Conservation (phyloP, 2,329 filamentous ascomycete genomes). For the Helotiales sp. region DNA sequence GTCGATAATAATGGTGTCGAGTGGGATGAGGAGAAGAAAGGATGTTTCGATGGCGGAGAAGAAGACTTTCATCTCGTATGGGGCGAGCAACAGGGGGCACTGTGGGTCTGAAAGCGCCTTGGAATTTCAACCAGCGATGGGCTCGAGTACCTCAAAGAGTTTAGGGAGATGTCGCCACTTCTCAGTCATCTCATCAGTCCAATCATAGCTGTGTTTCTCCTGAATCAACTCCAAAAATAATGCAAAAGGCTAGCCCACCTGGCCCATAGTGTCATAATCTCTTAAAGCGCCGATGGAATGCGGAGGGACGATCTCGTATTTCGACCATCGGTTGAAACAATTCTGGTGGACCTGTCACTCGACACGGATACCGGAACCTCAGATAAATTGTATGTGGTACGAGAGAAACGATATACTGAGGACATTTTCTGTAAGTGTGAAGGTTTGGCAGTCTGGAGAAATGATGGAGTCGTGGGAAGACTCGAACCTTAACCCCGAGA, state of each 20-base stretch:
- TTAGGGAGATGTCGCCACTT: neutral
- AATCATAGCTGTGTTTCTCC: neutral
- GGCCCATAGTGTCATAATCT: neutral
- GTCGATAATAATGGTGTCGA: neutral
- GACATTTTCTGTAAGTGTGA: neutral
- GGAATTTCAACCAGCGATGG: neutral
- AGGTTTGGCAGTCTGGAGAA: neutral
- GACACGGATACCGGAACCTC: neutral
- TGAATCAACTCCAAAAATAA: slow-evolving; percentile 4
- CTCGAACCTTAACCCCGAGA: neutral
- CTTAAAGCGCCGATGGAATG: slow-evolving; percentile 6
- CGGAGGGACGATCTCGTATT: slow-evolving; percentile 10
- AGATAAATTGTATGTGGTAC: neutral
- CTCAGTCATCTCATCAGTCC: neutral
- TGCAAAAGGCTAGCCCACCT: neutral
- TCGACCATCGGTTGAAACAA: neutral
- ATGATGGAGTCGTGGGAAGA: neutral
- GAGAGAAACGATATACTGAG: neutral
- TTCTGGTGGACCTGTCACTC: neutral
- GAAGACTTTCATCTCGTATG: neutral
- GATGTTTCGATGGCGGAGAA: neutral
- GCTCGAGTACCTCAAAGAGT: neutral
- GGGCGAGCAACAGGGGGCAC: neutral
- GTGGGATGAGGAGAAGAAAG: neutral
- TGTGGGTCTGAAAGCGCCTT: neutral